Conservation (phyloP, 768 basidiomycete species). For the Lactarius evosmus region DNA sequence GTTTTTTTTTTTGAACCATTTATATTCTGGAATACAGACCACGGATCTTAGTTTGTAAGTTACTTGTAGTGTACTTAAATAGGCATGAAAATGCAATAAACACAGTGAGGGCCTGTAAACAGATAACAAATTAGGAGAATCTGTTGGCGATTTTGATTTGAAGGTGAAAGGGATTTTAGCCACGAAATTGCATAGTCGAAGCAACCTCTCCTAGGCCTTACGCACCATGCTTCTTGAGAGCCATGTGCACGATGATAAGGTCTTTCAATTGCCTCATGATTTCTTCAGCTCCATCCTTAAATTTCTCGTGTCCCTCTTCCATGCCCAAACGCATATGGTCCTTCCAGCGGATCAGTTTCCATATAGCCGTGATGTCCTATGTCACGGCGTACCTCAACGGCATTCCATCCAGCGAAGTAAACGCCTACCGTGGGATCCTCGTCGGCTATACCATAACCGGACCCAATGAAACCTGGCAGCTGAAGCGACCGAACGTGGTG, state of each 20-base stretch:
- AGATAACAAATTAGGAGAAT: no score
- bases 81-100: no score
- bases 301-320: neutral
- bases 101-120: no score
- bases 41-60: no score
- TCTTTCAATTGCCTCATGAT: neutral
- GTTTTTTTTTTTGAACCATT: no score
- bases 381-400: conserved; percentile 8
- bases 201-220: neutral
- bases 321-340: neutral
- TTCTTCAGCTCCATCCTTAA: neutral
- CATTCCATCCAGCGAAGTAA: conserved; percentile 3
- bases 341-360: neutral
- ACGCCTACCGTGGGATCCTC: conserved; percentile 4
- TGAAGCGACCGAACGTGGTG: conserved; percentile 7
- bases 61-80: neutral
- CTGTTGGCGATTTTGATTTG: neutral
- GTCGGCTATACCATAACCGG: neutral
- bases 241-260: neutral
- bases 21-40: no score
- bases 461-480: neutral
- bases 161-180: neutral
- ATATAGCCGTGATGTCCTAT: neutral
- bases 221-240: neutral
- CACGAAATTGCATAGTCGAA: neutral